Evolutionary conservation across 1,139 yeast genomes (phyloP).

Genomic region (Spathaspora sp.): DNA sequence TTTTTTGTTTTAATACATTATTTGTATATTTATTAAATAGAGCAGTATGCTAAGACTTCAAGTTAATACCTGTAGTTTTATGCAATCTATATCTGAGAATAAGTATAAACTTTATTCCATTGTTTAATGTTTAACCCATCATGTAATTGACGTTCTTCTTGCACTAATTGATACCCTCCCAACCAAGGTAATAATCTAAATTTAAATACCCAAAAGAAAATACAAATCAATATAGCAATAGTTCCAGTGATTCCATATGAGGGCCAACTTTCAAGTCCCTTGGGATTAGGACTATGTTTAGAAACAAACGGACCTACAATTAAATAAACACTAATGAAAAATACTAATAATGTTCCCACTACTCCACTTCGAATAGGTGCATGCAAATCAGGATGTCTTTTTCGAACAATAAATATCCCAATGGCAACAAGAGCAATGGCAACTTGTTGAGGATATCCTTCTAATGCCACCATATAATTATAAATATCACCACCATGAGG

Average conservation of each 20-base stretch:
- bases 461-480: slow-evolving; percentile 69
- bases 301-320: slow-evolving; percentile 49
- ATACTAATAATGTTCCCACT: slow-evolving; percentile 43
- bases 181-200: slow-evolving; percentile 46
- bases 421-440: slow-evolving; percentile 49
- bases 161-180: slow-evolving; percentile 41
- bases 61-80: neutral
- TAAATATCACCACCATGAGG: slow-evolving; percentile 83
- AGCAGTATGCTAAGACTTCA: neutral
- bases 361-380: slow-evolving; percentile 52
- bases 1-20: neutral
- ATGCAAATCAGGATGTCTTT: slow-evolving; percentile 40
- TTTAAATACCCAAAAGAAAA: slow-evolving; percentile 48
- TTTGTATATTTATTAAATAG: slow-evolving; percentile 1
- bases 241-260: slow-evolving; percentile 48
- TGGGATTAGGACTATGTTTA: slow-evolving; percentile 37
- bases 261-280: slow-evolving; percentile 49
- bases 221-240: slow-evolving; percentile 32
- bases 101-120: slow-evolving; percentile 34
- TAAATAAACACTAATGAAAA: slow-evolving; percentile 40
- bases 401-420: slow-evolving; percentile 53
- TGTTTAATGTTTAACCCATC: slow-evolving; percentile 58
- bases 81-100: slow-evolving; percentile 6
- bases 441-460: slow-evolving; percentile 65
- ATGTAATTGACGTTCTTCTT: slow-evolving; percentile 36